These are phyloP conservation scores for Pythium insidiosum DNA, from an alignment of 352 stramenopile species.

Conservation along the genomic window DNA sequence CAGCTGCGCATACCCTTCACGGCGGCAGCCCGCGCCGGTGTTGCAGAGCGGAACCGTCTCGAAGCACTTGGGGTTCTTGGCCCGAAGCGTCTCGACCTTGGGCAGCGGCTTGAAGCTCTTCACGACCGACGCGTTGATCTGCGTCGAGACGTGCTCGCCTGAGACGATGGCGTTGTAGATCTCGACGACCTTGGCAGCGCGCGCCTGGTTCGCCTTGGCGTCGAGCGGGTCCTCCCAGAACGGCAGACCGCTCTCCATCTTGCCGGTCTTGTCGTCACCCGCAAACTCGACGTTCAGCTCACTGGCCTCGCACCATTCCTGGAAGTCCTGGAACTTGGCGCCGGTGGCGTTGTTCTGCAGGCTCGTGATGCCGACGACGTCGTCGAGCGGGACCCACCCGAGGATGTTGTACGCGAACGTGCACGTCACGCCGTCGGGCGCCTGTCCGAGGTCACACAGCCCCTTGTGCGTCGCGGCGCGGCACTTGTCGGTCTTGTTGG, in stretches of 20 bases:
- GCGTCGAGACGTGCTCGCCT: conserved; percentile 18
- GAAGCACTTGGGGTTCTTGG: conserved; percentile 26
- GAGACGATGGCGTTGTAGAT: conserved; percentile 23
- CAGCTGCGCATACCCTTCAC: conserved; percentile 24
- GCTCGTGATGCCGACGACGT: conserved; percentile 68
- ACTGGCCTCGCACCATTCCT: conserved; percentile 56
- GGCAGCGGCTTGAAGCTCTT: conserved; percentile 20
- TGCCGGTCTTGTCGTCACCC: conserved; percentile 21
- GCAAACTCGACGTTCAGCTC: conserved; percentile 63
- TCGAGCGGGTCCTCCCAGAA: conserved; percentile 37
- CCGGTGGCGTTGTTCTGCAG: conserved; percentile 44
- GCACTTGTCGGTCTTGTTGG: conserved; percentile 26
- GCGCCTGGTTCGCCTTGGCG: conserved; percentile 15
- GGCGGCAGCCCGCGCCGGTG: conserved; percentile 17
- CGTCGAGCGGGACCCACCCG: conserved; percentile 69
- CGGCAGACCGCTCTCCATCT: conserved; percentile 17
- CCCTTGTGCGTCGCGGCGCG: conserved; percentile 40
- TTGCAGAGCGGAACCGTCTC: conserved; percentile 21
- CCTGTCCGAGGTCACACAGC: conserved; percentile 43
- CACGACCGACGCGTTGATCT: conserved; percentile 28
- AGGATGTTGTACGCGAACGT: conserved; percentile 79
- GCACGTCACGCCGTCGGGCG: conserved; percentile 65
- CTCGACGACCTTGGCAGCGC: conserved; percentile 20
- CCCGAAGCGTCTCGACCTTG: conserved; percentile 6
- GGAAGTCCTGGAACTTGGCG: conserved; percentile 51